phyloP scores from a whole-genome alignment of 352 stramenopile species.

The Phytophthora uliginosa region DNA sequence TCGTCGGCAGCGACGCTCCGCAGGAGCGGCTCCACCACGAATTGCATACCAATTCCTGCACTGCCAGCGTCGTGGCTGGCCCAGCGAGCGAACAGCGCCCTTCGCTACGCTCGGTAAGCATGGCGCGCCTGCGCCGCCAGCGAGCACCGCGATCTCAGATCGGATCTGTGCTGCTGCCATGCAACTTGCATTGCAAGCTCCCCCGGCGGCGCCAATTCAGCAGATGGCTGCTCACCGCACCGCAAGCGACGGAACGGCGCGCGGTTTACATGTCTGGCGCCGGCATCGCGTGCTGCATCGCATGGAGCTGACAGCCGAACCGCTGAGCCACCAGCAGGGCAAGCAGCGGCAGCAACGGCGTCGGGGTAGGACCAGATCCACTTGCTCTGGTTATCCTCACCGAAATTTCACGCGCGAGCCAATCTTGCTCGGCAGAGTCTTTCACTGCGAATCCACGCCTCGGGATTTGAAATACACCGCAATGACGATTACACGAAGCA shows the following conservation, averaged over 20 bases:
- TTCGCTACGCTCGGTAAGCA: neutral
- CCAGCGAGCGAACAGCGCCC: neutral
- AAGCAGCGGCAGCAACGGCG: neutral
- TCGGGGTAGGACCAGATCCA: conserved; percentile 13
- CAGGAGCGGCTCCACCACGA: neutral
- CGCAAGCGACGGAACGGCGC: neutral
- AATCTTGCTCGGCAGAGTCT: neutral
- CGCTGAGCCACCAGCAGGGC: too few species aligned
- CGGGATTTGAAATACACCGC: neutral
- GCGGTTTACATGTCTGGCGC: neutral
- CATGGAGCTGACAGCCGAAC: neutral
- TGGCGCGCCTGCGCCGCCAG: neutral
- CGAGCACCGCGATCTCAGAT: neutral
- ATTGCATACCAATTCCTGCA: conserved; percentile 2
- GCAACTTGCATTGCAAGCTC: neutral
- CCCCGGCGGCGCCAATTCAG: neutral
- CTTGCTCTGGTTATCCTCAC: conserved; percentile 15
- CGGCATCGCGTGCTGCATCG: neutral
- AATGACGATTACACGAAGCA: neutral
- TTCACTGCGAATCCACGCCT: neutral
- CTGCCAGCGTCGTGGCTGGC: neutral
- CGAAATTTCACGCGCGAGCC: conserved; percentile 16
- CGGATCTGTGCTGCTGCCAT: neutral
- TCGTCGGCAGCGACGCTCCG: neutral
- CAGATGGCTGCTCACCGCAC: neutral